phyloP scores from a whole-genome alignment of 306 rosid genomes.

The Potentilla sterilis region DNA sequence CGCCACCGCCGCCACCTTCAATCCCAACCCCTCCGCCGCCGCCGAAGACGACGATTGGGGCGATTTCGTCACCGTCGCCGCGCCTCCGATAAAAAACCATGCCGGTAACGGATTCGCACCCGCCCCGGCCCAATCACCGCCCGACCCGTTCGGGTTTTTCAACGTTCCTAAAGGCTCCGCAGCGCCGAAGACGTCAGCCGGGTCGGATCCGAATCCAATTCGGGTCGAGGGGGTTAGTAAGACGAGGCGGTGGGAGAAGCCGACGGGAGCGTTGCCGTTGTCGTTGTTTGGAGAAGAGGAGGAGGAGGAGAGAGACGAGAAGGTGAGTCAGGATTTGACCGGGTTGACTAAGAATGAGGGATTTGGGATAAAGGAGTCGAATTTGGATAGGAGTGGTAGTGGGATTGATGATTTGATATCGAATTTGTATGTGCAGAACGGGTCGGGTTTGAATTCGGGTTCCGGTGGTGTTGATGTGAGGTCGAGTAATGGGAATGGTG shows the following conservation, averaged over 20 bases:
- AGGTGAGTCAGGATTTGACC: conserved; percentile 9
- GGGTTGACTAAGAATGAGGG: conserved; percentile 28
- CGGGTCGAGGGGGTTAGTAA: conserved; percentile 10
- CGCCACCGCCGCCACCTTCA: conserved; percentile 26
- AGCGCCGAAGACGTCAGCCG: background rate
- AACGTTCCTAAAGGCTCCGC: conserved; percentile 3
- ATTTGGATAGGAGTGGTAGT: conserved; percentile 34
- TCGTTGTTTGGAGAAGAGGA: conserved; percentile 79
- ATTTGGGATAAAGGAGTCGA: conserved; percentile 35
- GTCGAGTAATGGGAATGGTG: background rate
- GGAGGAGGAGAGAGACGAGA: conserved; percentile 41
- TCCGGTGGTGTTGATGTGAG: conserved; percentile 1
- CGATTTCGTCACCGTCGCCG: conserved; percentile 50
- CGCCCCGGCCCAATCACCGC: conserved; percentile 23
- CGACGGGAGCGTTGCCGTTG: conserved; percentile 78
- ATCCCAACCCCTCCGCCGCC: conserved; percentile 24
- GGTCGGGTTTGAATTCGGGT: conserved; percentile 25
- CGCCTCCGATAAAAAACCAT: conserved; percentile 45
- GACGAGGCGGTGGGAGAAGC: conserved; percentile 41
- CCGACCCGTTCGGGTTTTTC: conserved; percentile 25
- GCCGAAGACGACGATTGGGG: conserved; percentile 52
- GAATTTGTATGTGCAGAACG: conserved; percentile 41
- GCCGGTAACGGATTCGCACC: conserved; percentile 22
- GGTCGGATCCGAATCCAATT: conserved; percentile 9
- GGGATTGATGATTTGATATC: conserved; percentile 48